Base-by-base conservation (phyloP, 176 grass and related monocot species). In the Avena sativa region DNA sequence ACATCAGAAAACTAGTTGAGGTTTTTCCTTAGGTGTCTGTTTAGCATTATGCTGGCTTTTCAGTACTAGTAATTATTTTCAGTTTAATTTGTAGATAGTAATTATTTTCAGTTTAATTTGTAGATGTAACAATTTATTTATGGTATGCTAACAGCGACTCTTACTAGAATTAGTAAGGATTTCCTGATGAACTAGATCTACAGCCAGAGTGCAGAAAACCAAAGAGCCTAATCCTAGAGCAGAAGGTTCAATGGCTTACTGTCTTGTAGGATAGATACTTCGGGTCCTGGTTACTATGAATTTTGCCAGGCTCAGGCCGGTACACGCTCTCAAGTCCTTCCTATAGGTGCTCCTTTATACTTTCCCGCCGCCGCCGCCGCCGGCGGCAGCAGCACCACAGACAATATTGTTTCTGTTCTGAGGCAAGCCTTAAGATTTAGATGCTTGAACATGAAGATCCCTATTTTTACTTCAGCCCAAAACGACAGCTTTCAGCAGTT, bases 371-470 rank as follows among this genome's bases (percentile, higher is more conserved):
- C 4, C 38, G 38, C 4, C 38, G 4, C 5, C 38, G 38, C 5
- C 38, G 4, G 38, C 38, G 6, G 38, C 38, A 40, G 38, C 38
- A 40, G 38, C 38, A 0, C 38, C 4, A 40, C 38, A 4, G 38
- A 40, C 38, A 40, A 40, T 6, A 43, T 6, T 43, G 40, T 7
- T 43, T 43, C 40, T 43, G 40, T 43, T 43, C 40, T 43, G 40
- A 43, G 40, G 40, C 40, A 43, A 43, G 40, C 40, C 40, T 43
- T 6, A 46, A 19, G 13, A 49, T 64, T 25, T 81, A 3, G 26
- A 69, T 53, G 47, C 32, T 10, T 68, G 62, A 32, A 81, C 79
- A 68, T 8, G 25, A 68, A 52, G 26, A 32, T 81, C 63, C 10
- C 12, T 53, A 63, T 32, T 68, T 51, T 52, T 36, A 53, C 63